These are phyloP conservation scores for Colletotrichum theobromicola DNA, from an alignment of 2,329 filamentous ascomycete genomes.

Conservation along the genomic window DNA sequence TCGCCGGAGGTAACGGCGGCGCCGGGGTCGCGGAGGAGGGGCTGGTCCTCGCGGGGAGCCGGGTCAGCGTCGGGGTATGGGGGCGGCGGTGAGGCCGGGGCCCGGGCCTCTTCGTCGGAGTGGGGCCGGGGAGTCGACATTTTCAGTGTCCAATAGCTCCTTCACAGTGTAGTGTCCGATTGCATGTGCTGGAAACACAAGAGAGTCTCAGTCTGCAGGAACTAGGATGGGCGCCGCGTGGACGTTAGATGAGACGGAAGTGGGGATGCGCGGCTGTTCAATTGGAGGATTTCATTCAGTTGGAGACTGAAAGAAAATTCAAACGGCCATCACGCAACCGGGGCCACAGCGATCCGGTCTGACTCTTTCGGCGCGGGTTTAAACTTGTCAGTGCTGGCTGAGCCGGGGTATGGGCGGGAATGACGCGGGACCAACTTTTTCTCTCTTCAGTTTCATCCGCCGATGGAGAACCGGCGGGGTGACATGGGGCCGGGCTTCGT, in stretches of 20 bases:
- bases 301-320: neutral
- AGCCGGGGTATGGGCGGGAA: neutral
- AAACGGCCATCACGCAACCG: neutral
- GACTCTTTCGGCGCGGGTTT: neutral
- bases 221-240: neutral
- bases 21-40: conserved; percentile 25
- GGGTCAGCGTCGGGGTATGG: neutral
- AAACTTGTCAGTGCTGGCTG: neutral
- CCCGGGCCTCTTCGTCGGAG: conserved; percentile 5
- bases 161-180: neutral
- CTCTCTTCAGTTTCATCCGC: neutral
- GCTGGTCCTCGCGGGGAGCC: conserved; percentile 23
- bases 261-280: neutral
- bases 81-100: neutral
- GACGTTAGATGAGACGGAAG: neutral
- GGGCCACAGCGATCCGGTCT: neutral
- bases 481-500: neutral
- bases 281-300: neutral
- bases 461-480: neutral
- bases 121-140: neutral
- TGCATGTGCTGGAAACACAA: neutral
- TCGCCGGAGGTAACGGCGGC: conserved; percentile 15
- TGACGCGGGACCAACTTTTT: neutral
- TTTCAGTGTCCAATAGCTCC: neutral
- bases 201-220: neutral